Conservation (phyloP, 2,329 filamentous ascomycete species). For the Periconia macrospinosa region DNA sequence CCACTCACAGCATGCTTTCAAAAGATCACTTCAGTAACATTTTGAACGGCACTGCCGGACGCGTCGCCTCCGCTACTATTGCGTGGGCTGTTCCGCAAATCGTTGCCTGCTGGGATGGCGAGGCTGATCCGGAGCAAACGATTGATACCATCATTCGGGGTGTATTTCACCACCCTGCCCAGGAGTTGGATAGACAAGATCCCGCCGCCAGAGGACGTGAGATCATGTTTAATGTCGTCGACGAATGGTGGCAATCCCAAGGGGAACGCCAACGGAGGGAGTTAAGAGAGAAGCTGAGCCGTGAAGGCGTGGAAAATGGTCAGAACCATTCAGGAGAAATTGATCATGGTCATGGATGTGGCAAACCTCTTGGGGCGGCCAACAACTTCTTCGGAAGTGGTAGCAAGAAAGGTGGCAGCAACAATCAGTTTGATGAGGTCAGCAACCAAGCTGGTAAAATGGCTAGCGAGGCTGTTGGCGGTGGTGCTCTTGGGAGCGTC, state of each 20-base stretch:
- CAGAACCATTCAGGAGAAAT: slow-evolving; percentile 87
- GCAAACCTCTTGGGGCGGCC: slow-evolving; percentile 76
- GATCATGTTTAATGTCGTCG: slow-evolving; percentile 77
- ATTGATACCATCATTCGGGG: slow-evolving; percentile 78
- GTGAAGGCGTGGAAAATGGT: slow-evolving; percentile 74
- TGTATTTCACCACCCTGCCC: slow-evolving; percentile 86
- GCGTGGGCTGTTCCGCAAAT: slow-evolving; percentile 87
- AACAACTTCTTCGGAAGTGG: slow-evolving; percentile 53
- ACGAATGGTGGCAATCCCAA: slow-evolving; percentile 79
- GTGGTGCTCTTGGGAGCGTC: slow-evolving; percentile 69
- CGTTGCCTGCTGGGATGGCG: slow-evolving; percentile 84
- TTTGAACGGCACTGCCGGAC: slow-evolving; percentile 85
- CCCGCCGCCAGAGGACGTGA: slow-evolving; percentile 68
- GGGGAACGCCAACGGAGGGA: slow-evolving; percentile 62
- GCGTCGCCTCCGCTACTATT: slow-evolving; percentile 75
- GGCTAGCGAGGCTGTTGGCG: slow-evolving; percentile 63
- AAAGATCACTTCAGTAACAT: slow-evolving; percentile 94
- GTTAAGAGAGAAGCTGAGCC: slow-evolving; percentile 74
- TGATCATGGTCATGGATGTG: slow-evolving; percentile 84
- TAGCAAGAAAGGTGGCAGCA: slow-evolving; percentile 46
- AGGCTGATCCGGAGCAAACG: slow-evolving; percentile 70
- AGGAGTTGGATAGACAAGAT: slow-evolving; percentile 68
- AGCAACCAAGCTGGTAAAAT: slow-evolving; percentile 51
- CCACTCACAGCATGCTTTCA: slow-evolving; percentile 92
- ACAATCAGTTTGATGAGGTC: slow-evolving; percentile 31